Conservation (phyloP, 148 eudicot species). For the Polygonum aviculare region DNA sequence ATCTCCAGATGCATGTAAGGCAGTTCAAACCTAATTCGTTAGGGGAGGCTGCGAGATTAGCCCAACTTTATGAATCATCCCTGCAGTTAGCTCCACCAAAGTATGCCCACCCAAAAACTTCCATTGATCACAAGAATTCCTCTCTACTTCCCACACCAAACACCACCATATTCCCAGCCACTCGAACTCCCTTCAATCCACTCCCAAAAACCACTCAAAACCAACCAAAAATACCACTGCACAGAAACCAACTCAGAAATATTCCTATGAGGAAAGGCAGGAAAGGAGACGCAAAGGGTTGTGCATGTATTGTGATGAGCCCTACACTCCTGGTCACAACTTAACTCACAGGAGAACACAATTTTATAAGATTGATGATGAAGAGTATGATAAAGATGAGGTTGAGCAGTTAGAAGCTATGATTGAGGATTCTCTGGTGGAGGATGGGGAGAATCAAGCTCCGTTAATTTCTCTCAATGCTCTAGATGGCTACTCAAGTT, state of each 20-base stretch:
- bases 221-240: background rate
- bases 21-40: background rate
- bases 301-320: slow-evolving; percentile 12
- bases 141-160: background rate
- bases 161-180: background rate
- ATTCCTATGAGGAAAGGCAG: background rate
- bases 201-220: background rate
- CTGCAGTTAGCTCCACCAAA: too few relatives aligned
- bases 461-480: slow-evolving; percentile 9
- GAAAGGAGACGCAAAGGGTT: background rate
- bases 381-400: too few relatives aligned
- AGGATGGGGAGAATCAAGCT: background rate
- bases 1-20: background rate
- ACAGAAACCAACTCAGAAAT: background rate
- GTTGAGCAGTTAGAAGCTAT: background rate
- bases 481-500: background rate
- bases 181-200: background rate
- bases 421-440: too few relatives aligned
- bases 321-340: background rate
- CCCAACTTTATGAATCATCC: background rate
- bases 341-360: background rate
- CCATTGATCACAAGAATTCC: too few relatives aligned
- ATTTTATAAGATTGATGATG: too few relatives aligned
- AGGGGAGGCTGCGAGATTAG: background rate
- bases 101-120: too few relatives aligned